Conservation (phyloP, 192 early-diverging fungal species). For the Gonapodya prolifera region DNA sequence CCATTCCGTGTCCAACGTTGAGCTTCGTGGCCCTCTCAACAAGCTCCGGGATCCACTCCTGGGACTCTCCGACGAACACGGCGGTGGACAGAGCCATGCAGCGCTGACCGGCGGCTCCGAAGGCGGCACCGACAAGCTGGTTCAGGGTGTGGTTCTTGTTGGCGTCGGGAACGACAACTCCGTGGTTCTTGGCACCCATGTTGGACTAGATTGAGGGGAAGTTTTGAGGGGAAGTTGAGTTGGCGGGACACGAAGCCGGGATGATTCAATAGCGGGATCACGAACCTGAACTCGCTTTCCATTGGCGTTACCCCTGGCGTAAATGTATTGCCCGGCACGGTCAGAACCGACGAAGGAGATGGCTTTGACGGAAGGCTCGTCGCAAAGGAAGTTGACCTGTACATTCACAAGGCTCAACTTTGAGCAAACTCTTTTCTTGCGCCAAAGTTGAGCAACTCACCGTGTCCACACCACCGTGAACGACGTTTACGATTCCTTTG, state of each 20-base stretch:
- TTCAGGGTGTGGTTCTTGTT: slow-evolving; percentile 93
- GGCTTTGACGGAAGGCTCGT: slow-evolving; percentile 70
- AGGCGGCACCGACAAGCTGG: slow-evolving; percentile 81
- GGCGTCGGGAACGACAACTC: slow-evolving; percentile 83
- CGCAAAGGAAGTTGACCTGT: slow-evolving; percentile 76
- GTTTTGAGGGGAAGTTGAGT: background rate
- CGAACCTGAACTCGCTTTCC: slow-evolving; percentile 82
- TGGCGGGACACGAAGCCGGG: background rate
- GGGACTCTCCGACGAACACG: slow-evolving; percentile 77
- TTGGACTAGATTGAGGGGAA: slow-evolving; percentile 42
- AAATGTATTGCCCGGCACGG: slow-evolving; percentile 78
- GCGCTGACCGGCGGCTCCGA: slow-evolving; percentile 94
- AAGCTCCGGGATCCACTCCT: slow-evolving; percentile 77
- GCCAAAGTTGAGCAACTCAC: background rate
- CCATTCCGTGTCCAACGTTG: slow-evolving; percentile 74
- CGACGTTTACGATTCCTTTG: slow-evolving; percentile 79
- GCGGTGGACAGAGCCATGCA: slow-evolving; percentile 95
- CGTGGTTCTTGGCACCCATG: slow-evolving; percentile 96
- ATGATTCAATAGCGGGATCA: background rate
- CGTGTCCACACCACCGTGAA: slow-evolving; percentile 54
- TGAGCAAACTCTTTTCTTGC: background rate
- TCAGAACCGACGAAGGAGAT: slow-evolving; percentile 93
- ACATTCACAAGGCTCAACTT: background rate
- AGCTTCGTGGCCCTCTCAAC: slow-evolving; percentile 73
- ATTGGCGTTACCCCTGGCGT: slow-evolving; percentile 67